These are phyloP conservation scores for Russula brevipes DNA, from an alignment of 768 basidiomycete species.

Conservation along the genomic window DNA sequence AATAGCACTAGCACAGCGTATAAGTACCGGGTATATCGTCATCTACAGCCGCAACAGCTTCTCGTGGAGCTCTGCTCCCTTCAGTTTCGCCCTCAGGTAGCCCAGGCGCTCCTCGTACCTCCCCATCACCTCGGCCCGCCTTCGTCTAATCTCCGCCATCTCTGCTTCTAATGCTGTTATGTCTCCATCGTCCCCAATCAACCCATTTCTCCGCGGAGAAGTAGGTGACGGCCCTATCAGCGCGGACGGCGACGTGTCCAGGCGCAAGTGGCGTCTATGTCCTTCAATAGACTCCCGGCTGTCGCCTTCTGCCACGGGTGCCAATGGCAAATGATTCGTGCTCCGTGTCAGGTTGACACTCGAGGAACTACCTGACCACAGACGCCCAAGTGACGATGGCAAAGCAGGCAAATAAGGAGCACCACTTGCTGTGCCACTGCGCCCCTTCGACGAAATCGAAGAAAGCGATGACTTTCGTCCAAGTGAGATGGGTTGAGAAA, in stretches of 20 bases:
- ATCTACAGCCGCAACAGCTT: conserved; percentile 57
- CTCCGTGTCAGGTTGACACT: conserved; percentile 51
- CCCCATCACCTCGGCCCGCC: conserved; percentile 62
- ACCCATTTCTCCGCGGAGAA: conserved; percentile 22
- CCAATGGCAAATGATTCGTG: conserved; percentile 45
- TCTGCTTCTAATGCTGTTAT: conserved; percentile 45
- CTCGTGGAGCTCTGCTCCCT: conserved; percentile 79
- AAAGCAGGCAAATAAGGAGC: conserved; percentile 34
- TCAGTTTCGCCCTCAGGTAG: conserved; percentile 75
- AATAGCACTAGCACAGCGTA: not conserved
- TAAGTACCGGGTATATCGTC: conserved; percentile 6
- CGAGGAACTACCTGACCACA: conserved; percentile 38
- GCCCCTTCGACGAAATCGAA: conserved; percentile 26
- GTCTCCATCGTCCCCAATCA: conserved; percentile 36
- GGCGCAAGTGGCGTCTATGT: conserved; percentile 11
- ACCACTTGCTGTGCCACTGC: conserved; percentile 10
- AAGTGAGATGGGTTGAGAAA: conserved; percentile 20
- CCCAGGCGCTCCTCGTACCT: conserved; percentile 75
- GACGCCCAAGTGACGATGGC: conserved; percentile 31
- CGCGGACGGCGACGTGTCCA: conserved; percentile 8
- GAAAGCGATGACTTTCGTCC: conserved; percentile 24
- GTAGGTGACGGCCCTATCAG: not conserved
- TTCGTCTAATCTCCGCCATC: conserved; percentile 62
- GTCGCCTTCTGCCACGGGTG: conserved; percentile 48
- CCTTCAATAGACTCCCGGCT: conserved; percentile 17